Evolutionary conservation across 192 early-diverging fungal genomes (phyloP).

Genomic region (Linnemannia exigua): DNA sequence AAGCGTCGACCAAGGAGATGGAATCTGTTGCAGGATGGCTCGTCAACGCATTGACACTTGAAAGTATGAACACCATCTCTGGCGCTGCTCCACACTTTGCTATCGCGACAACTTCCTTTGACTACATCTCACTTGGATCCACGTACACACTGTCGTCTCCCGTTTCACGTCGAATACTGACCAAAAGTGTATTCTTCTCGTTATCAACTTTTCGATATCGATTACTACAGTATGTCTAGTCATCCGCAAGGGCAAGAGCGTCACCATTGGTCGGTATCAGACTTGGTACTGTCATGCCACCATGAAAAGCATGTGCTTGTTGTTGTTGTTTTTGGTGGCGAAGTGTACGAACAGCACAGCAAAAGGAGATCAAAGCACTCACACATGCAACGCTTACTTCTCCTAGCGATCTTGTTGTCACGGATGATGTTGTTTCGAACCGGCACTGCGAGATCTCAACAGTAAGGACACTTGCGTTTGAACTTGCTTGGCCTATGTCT

Average conservation of each 20-base stretch:
- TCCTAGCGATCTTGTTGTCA: slow-evolving; percentile 24
- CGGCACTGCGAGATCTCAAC: slow-evolving; percentile 28
- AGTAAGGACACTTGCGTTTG: neutral
- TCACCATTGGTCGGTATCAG: slow-evolving; percentile 22
- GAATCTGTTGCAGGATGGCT: slow-evolving; percentile 35
- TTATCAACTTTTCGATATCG: neutral
- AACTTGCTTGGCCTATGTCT: neutral
- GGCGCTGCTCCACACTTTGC: neutral
- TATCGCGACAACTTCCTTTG: neutral
- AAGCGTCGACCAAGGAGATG: neutral
- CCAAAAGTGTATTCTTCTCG: neutral
- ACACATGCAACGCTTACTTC: no score
- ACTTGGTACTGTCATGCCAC: slow-evolving; percentile 22
- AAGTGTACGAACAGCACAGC: no score
- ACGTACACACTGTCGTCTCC: neutral
- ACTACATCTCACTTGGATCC: neutral
- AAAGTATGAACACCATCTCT: slow-evolving; percentile 3
- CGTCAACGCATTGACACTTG: slow-evolving; percentile 13
- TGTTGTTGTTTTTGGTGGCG: neutral
- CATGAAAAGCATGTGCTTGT: neutral
- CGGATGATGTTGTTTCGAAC: slow-evolving; percentile 19
- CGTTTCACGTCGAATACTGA: neutral
- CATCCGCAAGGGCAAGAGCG: neutral
- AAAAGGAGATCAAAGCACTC: neutral
- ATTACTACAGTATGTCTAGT: slow-evolving; percentile 17